Conservation (phyloP, 2,329 filamentous ascomycete genomes). For the Alternaria metachromatica region DNA sequence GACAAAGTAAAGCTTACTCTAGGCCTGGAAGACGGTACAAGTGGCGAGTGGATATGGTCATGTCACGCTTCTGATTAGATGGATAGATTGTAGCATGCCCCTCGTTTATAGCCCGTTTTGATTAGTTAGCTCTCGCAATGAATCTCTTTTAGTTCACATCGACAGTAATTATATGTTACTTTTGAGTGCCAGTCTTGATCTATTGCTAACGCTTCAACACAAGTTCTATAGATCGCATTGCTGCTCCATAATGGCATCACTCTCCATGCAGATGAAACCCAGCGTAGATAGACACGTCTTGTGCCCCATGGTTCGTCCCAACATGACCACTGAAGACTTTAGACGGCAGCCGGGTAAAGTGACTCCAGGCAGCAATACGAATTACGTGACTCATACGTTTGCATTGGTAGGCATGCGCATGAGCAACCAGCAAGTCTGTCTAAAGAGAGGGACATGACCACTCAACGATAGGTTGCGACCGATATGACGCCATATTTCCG, state of each 20-base stretch:
- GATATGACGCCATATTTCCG: not conserved
- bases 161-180: accelerated
- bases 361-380: not conserved
- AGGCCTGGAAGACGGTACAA: not conserved
- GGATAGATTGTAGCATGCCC: conserved; percentile 1
- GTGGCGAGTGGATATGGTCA: conserved; percentile 2
- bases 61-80: not conserved
- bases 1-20: conserved; percentile 19
- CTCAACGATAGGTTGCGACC: not conserved
- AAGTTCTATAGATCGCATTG: not conserved
- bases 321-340: not conserved
- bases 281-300: not conserved
- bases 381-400: not conserved
- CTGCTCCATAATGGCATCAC: not conserved
- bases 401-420: not conserved
- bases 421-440: not conserved
- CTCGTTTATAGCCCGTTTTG: not conserved
- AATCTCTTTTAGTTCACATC: conserved; percentile 10
- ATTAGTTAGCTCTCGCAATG: conserved; percentile 6
- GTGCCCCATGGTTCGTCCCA: not conserved
- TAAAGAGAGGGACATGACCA: not conserved
- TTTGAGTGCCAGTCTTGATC: not conserved
- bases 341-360: not conserved
- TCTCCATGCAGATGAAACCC: not conserved
- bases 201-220: not conserved